A percentile compares a stretch with the other conserved stretches of the same genome.
phyloP scores from a whole-genome alignment of 2,329 filamentous ascomycete species.

The Didymella lethalis region DNA sequence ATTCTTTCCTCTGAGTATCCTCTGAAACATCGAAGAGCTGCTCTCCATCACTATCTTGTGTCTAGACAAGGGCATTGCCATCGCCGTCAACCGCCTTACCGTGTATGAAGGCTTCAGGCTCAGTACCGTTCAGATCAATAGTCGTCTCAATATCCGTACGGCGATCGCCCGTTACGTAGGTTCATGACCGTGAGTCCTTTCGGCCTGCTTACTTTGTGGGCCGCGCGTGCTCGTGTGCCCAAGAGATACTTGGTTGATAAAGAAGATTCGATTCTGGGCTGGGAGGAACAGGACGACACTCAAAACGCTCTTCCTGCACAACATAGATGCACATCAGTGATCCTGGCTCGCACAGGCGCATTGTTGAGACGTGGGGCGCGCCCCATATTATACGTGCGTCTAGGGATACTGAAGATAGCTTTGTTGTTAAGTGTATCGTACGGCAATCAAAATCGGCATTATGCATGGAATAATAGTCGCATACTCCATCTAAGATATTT shows the following conservation, averaged over 20 bases:
- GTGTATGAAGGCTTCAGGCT: not conserved
- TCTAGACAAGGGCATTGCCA: not conserved
- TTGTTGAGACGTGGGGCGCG: not conserved
- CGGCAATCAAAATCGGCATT: not conserved
- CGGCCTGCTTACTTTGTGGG: constrained; percentile 8
- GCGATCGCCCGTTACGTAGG: constrained; percentile 6
- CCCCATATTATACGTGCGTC: constrained; percentile 6
- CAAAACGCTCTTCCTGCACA: not conserved
- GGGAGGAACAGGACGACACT: not conserved
- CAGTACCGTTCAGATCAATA: not conserved
- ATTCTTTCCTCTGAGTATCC: not conserved
- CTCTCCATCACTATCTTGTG: not conserved
- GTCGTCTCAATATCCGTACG: not conserved
- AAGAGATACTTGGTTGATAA: not conserved
- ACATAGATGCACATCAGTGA: not conserved
- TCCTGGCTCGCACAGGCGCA: not conserved
- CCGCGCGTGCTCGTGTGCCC: constrained; percentile 6
- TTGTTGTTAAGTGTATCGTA: not conserved
- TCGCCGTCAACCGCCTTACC: not conserved
- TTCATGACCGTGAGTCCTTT: constrained; percentile 23
- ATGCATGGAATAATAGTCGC: not conserved
- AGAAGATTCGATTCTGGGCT: not conserved
- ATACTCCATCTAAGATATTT: constrained; percentile 19
- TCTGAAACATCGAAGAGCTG: not conserved
- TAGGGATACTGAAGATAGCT: not conserved